Conservation (phyloP, 352 stramenopile genomes). For the Globisporangium splendens region DNA sequence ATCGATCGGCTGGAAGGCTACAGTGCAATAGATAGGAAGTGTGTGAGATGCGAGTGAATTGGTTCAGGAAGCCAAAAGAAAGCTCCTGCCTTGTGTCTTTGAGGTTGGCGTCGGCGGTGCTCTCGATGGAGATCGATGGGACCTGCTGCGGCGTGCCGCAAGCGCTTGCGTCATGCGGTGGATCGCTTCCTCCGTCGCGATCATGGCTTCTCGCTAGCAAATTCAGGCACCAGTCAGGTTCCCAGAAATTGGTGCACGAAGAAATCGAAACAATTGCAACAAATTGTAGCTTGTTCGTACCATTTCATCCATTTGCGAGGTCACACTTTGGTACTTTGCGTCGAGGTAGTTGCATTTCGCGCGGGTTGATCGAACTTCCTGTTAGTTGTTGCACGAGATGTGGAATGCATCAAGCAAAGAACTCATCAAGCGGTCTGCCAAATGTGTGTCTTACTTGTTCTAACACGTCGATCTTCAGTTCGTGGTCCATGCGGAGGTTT, state of each 20-base stretch:
- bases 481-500: constrained; percentile 22
- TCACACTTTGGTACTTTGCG: constrained; percentile 32
- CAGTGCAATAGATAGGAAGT: no score
- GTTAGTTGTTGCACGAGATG: neutral
- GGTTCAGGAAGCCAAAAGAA: no score
- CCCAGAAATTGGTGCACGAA: no score
- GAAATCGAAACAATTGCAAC: neutral
- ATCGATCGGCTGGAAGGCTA: no score
- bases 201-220: constrained; percentile 25
- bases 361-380: constrained; percentile 36
- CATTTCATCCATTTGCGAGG: constrained; percentile 34
- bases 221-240: neutral
- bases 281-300: constrained; percentile 11
- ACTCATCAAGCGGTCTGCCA: neutral
- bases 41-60: no score
- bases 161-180: constrained; percentile 26
- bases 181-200: constrained; percentile 30
- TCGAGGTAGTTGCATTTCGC: constrained; percentile 39
- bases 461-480: constrained; percentile 36
- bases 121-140: constrained; percentile 13
- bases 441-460: constrained; percentile 13
- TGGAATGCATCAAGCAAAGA: no score
- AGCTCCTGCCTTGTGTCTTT: neutral
- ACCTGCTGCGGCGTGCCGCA: constrained; percentile 18
- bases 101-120: constrained; percentile 23